Percentiles rank a stretch among this genome's conserved stretches.
Evolutionary conservation across 768 basidiomycete species (phyloP).

Genomic region (Chalciporus chontae): DNA sequence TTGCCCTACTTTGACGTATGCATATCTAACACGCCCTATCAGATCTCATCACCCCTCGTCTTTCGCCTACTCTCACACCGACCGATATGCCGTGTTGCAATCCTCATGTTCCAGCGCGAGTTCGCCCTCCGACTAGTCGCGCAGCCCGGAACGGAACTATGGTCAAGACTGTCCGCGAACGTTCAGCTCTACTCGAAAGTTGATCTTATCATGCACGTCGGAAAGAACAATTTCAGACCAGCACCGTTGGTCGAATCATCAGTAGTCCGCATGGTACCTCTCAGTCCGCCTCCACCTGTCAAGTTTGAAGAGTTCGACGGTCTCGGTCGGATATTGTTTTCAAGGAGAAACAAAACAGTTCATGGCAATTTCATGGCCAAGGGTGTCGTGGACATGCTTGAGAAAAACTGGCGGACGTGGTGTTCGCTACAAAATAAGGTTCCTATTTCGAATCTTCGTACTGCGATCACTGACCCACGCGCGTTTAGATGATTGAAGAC

Average conservation of each 20-base stretch:
- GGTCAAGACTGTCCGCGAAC: constrained; percentile 94
- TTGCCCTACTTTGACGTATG: constrained; percentile 98
- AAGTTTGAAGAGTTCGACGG: constrained; percentile 98
- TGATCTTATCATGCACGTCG: constrained; percentile 93
- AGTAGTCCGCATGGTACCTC: constrained; percentile 86
- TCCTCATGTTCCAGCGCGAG: constrained; percentile 99
- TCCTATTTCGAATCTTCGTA: not conserved
- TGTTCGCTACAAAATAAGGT: constrained; percentile 75
- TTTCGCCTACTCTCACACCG: constrained; percentile 97
- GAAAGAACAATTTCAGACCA: constrained; percentile 95
- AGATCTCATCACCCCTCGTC: constrained; percentile 96
- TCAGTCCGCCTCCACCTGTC: constrained; percentile 93
- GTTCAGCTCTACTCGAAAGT: constrained; percentile 97
- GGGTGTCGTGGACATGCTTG: constrained; percentile 92
- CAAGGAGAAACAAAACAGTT: constrained; percentile 84
- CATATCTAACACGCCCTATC: constrained; percentile 98
- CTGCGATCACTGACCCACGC: not conserved
- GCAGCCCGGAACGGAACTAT: constrained; percentile 74
- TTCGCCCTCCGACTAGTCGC: constrained; percentile 93
- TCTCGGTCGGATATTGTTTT: constrained; percentile 85
- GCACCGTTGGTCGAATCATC: constrained; percentile 92
- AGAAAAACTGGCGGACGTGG: constrained; percentile 92
- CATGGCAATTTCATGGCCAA: constrained; percentile 91
- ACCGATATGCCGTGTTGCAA: constrained; percentile 87
- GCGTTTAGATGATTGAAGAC: constrained; percentile 61